phyloP scores from a whole-genome alignment of 208 protist species.

The Trypanosoma rangeli region DNA sequence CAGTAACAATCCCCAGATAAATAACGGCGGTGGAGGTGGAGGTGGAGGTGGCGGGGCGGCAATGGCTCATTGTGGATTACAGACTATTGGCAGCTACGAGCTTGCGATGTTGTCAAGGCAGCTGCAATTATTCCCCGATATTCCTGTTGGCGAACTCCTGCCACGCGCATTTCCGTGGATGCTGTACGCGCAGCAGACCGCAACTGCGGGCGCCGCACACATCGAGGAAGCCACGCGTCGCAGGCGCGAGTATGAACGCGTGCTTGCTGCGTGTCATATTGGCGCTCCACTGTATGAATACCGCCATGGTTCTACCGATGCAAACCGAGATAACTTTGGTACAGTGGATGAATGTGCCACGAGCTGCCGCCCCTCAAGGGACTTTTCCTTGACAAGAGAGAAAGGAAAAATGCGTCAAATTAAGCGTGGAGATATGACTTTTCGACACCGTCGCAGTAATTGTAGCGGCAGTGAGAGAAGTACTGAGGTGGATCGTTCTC shows the following conservation, averaged over 20 bases:
- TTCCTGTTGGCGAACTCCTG: conserved; percentile 53
- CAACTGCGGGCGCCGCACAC: conserved; percentile 25
- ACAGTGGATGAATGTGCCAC: neutral
- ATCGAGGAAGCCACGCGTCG: conserved; percentile 27
- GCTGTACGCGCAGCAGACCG: conserved; percentile 57
- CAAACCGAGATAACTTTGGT: neutral
- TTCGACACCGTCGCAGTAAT: neutral
- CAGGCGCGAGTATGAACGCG: conserved; percentile 26
- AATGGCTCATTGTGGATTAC: conserved; percentile 17
- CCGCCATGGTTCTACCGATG: neutral
- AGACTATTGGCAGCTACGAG: conserved; percentile 60
- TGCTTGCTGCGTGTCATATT: conserved; percentile 33
- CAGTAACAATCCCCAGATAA: neutral
- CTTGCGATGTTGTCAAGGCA: conserved; percentile 42
- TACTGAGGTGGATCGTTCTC: neutral
- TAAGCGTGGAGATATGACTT: conserved; percentile 3
- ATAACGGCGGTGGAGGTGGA: neutral
- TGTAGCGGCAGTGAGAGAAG: neutral
- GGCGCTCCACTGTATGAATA: conserved; percentile 13
- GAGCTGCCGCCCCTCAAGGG: neutral
- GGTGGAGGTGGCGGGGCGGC: neutral
- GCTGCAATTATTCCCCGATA: conserved; percentile 55
- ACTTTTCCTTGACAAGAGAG: neutral
- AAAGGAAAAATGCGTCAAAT: neutral
- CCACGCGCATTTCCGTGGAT: conserved; percentile 59